Conservation (phyloP, 345 rosid species). For the Rubroshorea leprosula region DNA sequence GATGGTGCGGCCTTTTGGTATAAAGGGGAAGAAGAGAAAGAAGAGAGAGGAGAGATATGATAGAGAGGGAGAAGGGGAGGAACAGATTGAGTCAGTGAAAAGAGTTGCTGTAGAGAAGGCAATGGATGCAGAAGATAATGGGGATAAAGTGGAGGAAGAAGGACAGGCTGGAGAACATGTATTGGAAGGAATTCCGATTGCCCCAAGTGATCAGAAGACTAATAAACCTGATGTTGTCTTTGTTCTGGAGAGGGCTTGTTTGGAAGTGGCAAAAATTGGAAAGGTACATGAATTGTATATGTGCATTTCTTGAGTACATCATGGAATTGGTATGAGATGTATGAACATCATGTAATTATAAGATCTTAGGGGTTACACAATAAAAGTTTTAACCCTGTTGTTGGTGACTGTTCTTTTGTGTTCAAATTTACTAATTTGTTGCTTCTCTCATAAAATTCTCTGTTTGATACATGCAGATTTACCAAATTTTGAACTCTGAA, state of each 20-base stretch:
- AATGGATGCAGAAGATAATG: conserved; percentile 20
- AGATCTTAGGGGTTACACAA: too few species aligned
- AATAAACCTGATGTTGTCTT: conserved; percentile 48
- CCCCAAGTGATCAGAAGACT: conserved; percentile 20
- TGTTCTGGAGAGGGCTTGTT: conserved; percentile 63
- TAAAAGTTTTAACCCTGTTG: not conserved
- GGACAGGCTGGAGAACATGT: conserved; percentile 22
- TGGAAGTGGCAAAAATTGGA: conserved; percentile 96
- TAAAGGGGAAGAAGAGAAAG: conserved; percentile 63
- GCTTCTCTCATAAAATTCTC: not conserved
- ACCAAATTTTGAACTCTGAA: conserved; percentile 82
- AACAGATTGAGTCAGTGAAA: conserved; percentile 24
- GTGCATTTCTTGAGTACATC: not conserved
- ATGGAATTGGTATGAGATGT: not conserved
- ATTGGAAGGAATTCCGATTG: conserved; percentile 36
- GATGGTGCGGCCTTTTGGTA: conserved; percentile 64
- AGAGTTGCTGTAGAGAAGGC: conserved; percentile 17
- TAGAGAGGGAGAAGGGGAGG: conserved; percentile 36
- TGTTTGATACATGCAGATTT: conserved; percentile 41
- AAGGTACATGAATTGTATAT: conserved; percentile 35
- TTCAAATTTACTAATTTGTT: too few species aligned
- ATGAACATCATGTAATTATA: not conserved
- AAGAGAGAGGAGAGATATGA: conserved; percentile 53
- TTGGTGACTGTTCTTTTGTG: not conserved
- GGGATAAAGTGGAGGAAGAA: conserved; percentile 21